These are phyloP conservation scores for Clitopilus passeckerianus DNA, from an alignment of 768 basidiomycete genomes.

Conservation along the genomic window DNA sequence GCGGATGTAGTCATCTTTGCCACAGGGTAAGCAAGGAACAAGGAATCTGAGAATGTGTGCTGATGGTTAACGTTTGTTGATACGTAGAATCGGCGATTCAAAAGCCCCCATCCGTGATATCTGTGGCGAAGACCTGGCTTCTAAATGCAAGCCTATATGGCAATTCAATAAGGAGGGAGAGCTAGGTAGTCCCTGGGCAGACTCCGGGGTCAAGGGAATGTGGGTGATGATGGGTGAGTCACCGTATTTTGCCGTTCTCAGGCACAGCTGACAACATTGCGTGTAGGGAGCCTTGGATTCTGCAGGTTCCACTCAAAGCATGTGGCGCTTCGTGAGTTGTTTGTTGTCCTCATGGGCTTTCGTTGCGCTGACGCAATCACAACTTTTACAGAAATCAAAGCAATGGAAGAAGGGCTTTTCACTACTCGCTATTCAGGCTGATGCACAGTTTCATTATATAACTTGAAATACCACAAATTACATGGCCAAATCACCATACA, in stretches of 20 bases:
- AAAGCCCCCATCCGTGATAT: constrained; percentile 31
- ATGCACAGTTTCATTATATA: no score
- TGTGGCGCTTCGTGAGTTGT: constrained; percentile 57
- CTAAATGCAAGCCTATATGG: constrained; percentile 48
- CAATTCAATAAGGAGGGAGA: constrained; percentile 65
- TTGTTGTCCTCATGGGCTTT: background rate
- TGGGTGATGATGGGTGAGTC: constrained; percentile 57
- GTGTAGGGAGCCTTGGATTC: constrained; percentile 48
- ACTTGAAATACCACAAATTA: no score
- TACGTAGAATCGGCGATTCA: constrained; percentile 39
- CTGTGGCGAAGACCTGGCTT: constrained; percentile 38
- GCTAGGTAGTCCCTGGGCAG: constrained; percentile 41
- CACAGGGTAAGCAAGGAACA: constrained; percentile 38
- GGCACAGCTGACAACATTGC: no score
- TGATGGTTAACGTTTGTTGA: background rate
- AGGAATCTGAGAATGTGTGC: background rate
- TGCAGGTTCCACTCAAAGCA: constrained; percentile 67
- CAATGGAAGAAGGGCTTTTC: background rate
- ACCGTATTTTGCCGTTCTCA: no score
- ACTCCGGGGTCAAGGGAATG: constrained; percentile 44
- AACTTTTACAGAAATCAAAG: background rate
- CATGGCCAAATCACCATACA: no score
- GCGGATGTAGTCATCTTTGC: constrained; percentile 58
- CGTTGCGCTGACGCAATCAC: background rate
- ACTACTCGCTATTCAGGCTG: background rate